Evolutionary conservation across 192 early-diverging fungal genomes (phyloP), one percentile per base, ranked within the genome.

Genomic region (Backusella mclennaniae): DNA sequence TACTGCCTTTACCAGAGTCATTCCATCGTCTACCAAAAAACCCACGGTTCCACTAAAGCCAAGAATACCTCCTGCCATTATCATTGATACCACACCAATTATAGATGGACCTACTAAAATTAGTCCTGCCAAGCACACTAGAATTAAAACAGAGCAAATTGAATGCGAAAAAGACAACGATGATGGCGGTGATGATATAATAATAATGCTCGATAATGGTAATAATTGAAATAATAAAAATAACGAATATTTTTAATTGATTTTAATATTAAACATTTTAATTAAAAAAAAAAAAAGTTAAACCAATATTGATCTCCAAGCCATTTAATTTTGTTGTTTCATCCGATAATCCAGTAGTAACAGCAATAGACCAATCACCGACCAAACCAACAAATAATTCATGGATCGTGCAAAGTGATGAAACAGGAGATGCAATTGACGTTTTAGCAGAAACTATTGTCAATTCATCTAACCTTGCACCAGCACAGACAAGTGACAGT

Each of bases 371-470:
- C 23, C 44, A 53, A 63, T 5, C 56, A 29, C 29, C 56, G 26
- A 63, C 12, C 5, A 46, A 31, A 21, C 23, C 31, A 26, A 49
- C 35, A 74, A 74, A 23, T 74, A n/a, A 21, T 14, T 74, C 59
- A n/a, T 74, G 53, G 52, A 52, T 66, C 21, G 21, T 66, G 12
- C 49, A 17, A 17, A 36, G 42, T 33, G 67, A 76, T 39, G 35
- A 39, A 42, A 35, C 21, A 23, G 23, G 35, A 56, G 52, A 71
- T 69, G 26, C 44, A 49, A 71, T 76, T n/a, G 69, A 69, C 39
- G 81, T 89, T 36, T 76, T 87, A 42, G 77, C 85, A 0, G 87
- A 89, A 38, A 83, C 86, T 2, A 78, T 82, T 15, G 78, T 89
- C 4, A 83, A 89, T 74, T 84, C 87, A 52, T 79, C 77, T 21